A percentile compares a stretch with the other conserved stretches of the same genome.
Evolutionary conservation across 306 rosid genomes (phyloP).

Genomic region (Acacia confusa): DNA sequence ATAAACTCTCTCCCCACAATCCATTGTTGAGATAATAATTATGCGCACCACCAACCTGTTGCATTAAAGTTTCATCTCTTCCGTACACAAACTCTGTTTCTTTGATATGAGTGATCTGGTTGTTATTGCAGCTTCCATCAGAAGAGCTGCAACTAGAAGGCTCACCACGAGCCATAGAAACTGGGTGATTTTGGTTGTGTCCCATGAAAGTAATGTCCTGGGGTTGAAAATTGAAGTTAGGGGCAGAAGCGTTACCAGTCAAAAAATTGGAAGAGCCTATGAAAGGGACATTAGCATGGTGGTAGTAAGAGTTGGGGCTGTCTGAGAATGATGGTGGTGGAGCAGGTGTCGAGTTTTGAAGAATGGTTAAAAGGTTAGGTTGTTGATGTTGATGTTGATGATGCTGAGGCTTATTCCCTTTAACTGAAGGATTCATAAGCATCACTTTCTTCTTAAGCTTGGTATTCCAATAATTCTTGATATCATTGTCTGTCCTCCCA

Average conservation of each 20-base stretch:
- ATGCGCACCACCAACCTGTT: constrained; percentile 3
- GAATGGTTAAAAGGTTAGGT: constrained; percentile 25
- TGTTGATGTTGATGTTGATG: constrained; percentile 1
- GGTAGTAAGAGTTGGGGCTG: constrained; percentile 21
- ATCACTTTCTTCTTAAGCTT: constrained; percentile 65
- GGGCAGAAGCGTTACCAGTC: constrained; percentile 22
- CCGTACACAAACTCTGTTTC: constrained; percentile 22
- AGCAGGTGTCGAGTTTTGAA: constrained; percentile 40
- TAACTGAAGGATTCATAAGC: constrained; percentile 18
- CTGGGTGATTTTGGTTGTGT: constrained; percentile 21
- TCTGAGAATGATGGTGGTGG: constrained; percentile 30
- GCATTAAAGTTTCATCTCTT: constrained; percentile 17
- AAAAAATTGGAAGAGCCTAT: constrained; percentile 28
- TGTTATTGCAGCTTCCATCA: constrained; percentile 50
- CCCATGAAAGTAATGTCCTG: constrained; percentile 37
- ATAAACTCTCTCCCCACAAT: constrained; percentile 50
- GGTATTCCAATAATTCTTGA: constrained; percentile 76
- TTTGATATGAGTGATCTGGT: constrained; percentile 18
- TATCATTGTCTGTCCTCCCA: constrained; percentile 69
- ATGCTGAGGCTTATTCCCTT: constrained; percentile 26
- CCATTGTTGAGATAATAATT: constrained; percentile 31
- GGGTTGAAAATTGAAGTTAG: constrained; percentile 15
- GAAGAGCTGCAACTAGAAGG: constrained; percentile 54
- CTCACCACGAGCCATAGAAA: constrained; percentile 41
- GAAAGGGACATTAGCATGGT: constrained; percentile 22